Conservation (phyloP, 2,329 filamentous ascomycete species). For the Fusarium scirpi region DNA sequence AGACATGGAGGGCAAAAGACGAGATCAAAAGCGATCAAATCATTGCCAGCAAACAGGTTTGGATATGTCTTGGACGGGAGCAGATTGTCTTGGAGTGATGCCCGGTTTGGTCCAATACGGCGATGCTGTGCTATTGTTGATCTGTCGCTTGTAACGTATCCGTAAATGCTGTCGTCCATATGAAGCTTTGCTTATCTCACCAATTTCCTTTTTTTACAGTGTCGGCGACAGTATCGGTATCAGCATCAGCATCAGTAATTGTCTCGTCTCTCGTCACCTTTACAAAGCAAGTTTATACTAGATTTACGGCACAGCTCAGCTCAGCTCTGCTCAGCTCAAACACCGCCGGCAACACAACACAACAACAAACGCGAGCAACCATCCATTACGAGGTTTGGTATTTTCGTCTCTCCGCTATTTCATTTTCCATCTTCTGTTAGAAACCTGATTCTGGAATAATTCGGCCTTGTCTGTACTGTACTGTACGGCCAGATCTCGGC, state of each 20-base stretch:
- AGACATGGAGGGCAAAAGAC: not conserved
- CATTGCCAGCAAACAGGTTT: constrained; percentile 25
- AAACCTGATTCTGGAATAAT: constrained; percentile 27
- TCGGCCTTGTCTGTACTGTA: constrained; percentile 2
- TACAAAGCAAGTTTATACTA: constrained; percentile 22
- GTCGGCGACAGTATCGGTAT: not conserved
- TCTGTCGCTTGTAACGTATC: constrained; percentile 22
- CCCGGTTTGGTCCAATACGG: constrained; percentile 21
- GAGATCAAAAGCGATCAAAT: constrained; percentile 23
- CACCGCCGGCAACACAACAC: constrained; percentile 11
- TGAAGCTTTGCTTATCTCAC: constrained; percentile 38
- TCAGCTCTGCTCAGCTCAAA: constrained; percentile 12
- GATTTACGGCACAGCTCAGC: constrained; percentile 9
- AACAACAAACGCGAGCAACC: constrained; percentile 19
- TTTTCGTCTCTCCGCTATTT: constrained; percentile 1
- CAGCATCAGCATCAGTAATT: not conserved
- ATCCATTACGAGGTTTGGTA: constrained; percentile 27
- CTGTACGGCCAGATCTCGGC: constrained; percentile 21
- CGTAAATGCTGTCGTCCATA: constrained; percentile 20
- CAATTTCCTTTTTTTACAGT: constrained; percentile 12
- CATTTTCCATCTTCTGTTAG: not conserved
- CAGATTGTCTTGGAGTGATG: constrained; percentile 32
- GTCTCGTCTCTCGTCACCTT: constrained; percentile 13
- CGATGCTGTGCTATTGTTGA: constrained; percentile 12
- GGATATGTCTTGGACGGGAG: constrained; percentile 33